Percentiles rank a stretch among this genome's conserved stretches.
Evolutionary conservation across 306 rosid species (phyloP).

Genomic region (Ammopiptanthus mongolicus): DNA sequence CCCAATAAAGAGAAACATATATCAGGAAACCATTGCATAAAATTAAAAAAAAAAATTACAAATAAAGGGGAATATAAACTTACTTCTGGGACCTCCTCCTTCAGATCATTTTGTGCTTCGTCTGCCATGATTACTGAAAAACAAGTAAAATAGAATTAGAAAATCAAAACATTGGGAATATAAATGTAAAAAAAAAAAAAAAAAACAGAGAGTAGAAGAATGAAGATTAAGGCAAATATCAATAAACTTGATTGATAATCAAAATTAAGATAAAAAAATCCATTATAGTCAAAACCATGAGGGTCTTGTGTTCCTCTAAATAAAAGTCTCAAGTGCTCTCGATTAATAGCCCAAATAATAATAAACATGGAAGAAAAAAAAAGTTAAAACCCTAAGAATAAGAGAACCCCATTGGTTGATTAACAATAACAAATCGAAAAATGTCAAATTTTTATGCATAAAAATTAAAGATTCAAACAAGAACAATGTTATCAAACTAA

Average conservation of each 20-base stretch:
- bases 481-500: background rate
- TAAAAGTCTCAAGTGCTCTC: background rate
- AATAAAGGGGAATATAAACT: background rate
- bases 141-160: background rate
- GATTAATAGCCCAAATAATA: background rate
- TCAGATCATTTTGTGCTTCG: slow-evolving; percentile 46
- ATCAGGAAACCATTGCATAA: background rate
- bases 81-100: slow-evolving; percentile 65
- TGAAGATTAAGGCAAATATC: background rate
- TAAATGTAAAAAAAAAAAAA: background rate
- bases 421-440: background rate
- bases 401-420: background rate
- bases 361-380: background rate
- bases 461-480: background rate
- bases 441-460: background rate
- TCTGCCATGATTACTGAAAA: slow-evolving; percentile 63
- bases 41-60: background rate
- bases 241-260: background rate
- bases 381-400: background rate
- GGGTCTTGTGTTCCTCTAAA: background rate
- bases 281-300: background rate
- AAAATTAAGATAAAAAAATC: background rate
- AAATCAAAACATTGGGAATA: background rate
- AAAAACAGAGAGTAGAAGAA: background rate
- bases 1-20: background rate